A percentile compares a stretch with the other conserved stretches of the same genome.
These are phyloP conservation scores for Rugonectria rugulosa DNA, from an alignment of 2,329 filamentous ascomycete genomes.

Conservation along the genomic window DNA sequence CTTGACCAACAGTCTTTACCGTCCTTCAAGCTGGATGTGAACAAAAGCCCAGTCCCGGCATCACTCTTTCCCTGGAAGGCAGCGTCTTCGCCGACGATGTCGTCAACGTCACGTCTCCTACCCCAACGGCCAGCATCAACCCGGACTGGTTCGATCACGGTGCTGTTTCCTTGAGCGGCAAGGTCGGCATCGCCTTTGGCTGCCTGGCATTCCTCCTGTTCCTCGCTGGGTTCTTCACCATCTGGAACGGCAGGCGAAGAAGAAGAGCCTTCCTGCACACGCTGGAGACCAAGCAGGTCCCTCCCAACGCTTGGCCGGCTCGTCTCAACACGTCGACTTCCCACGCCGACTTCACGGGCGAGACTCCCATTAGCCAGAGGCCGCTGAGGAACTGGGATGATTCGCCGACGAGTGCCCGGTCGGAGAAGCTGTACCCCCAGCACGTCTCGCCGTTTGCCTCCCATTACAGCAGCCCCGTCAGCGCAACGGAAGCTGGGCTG, in stretches of 20 bases:
- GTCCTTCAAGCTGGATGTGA: constrained; percentile 64
- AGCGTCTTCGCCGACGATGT: constrained; percentile 57
- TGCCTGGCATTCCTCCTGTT: constrained; percentile 57
- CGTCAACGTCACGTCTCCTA: constrained; percentile 60
- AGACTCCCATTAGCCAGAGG: constrained; percentile 61
- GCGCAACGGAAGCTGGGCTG: constrained; percentile 46
- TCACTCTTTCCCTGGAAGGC: constrained; percentile 59
- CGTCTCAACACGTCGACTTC: constrained; percentile 33
- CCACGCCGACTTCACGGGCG: constrained; percentile 37
- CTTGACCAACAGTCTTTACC: constrained; percentile 49
- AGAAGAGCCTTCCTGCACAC: constrained; percentile 59
- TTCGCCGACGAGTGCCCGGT: constrained; percentile 55
- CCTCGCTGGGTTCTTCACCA: constrained; percentile 58
- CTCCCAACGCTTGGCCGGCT: constrained; percentile 51
- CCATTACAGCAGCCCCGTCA: constrained; percentile 66
- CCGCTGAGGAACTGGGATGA: constrained; percentile 62
- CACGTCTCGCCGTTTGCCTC: constrained; percentile 69
- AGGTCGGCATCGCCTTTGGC: constrained; percentile 66
- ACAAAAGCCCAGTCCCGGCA: constrained; percentile 57
- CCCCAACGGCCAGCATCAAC: constrained; percentile 49
- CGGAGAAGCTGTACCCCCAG: constrained; percentile 50
- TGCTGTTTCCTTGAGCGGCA: constrained; percentile 59
- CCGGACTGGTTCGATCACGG: constrained; percentile 52
- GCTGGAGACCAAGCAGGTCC: constrained; percentile 48
- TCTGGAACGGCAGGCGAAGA: constrained; percentile 59